Evolutionary conservation across 257 asterid genomes (phyloP).

Genomic region (Nicotiana noctiflora): DNA sequence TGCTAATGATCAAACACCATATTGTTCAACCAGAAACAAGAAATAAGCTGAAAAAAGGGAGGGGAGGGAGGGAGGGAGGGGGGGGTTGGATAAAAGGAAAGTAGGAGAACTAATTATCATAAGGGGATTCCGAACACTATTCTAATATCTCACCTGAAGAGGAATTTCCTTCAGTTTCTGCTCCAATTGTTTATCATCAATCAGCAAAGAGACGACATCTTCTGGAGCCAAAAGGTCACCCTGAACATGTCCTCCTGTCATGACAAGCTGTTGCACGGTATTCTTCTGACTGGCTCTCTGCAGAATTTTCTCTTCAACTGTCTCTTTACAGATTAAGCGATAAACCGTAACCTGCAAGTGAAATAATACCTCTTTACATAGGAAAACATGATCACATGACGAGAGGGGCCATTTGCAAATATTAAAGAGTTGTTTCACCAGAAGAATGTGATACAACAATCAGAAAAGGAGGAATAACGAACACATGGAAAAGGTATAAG

Average conservation of each 20-base stretch:
- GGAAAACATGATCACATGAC: not conserved
- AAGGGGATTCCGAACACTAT: not conserved
- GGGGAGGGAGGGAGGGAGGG: too few relatives aligned
- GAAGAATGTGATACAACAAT: not conserved
- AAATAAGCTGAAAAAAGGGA: not conserved
- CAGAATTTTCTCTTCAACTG: slow-evolving; percentile 90
- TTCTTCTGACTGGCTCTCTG: slow-evolving; percentile 95
- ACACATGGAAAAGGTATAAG: not conserved
- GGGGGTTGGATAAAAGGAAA: not conserved
- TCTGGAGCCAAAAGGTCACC: slow-evolving; percentile 98
- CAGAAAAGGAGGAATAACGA: not conserved
- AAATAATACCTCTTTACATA: slow-evolving; percentile 5
- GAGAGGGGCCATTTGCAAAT: not conserved
- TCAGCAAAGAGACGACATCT: slow-evolving; percentile 78
- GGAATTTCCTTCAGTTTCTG: slow-evolving; percentile 90
- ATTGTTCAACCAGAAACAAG: not conserved
- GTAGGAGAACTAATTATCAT: not conserved
- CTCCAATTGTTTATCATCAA: slow-evolving; percentile 90
- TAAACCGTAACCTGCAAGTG: slow-evolving; percentile 72
- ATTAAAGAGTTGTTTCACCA: not conserved
- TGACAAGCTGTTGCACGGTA: slow-evolving; percentile 96
- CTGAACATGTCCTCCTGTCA: slow-evolving; percentile 99
- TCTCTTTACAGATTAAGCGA: slow-evolving; percentile 88
- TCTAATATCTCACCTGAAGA: slow-evolving; percentile 52
- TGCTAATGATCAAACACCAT: slow-evolving; percentile 18